Conservation (phyloP, 176 grass and related monocot genomes). For the Zoysia japonica region DNA sequence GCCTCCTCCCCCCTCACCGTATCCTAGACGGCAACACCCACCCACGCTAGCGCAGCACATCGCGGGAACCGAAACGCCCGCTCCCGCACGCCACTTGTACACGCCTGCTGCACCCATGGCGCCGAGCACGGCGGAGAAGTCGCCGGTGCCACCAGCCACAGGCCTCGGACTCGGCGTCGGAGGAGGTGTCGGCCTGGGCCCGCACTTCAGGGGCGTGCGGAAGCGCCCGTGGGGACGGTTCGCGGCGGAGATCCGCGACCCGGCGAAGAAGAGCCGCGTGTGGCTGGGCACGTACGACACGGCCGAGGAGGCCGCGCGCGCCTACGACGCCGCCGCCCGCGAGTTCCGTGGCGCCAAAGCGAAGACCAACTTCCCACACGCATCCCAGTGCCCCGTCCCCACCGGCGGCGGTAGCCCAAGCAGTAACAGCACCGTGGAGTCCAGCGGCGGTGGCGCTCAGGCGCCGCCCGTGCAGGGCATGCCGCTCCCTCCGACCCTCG, state of each 20-base stretch:
- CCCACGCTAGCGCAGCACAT: neutral
- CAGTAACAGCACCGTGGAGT: conserved; percentile 80
- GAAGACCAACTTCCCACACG: conserved; percentile 74
- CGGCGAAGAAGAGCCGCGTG: conserved; percentile 86
- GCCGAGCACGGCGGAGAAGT: conserved; percentile 44
- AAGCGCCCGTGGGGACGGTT: conserved; percentile 90
- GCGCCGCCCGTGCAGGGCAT: conserved; percentile 37
- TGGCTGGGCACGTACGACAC: conserved; percentile 99
- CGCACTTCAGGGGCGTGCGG: conserved; percentile 75
- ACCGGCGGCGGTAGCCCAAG: conserved; percentile 51
- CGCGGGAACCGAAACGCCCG: conserved; percentile 22
- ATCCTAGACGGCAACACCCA: conserved; percentile 33
- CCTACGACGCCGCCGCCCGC: conserved; percentile 80
- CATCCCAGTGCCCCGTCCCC: neutral
- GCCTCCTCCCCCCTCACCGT: conserved; percentile 16
- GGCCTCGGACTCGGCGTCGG: conserved; percentile 24
- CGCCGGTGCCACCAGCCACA: conserved; percentile 12
- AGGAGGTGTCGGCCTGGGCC: conserved; percentile 13
- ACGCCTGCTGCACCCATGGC: conserved; percentile 25
- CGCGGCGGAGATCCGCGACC: conserved; percentile 94
- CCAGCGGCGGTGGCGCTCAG: conserved; percentile 6
- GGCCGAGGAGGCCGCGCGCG: conserved; percentile 77
- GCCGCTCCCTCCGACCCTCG: conserved; percentile 43
- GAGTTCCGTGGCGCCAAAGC: conserved; percentile 87
- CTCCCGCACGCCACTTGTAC: conserved; percentile 32